phyloP scores from a whole-genome alignment of 2,329 filamentous ascomycete species.

The Thelonectria blattea region DNA sequence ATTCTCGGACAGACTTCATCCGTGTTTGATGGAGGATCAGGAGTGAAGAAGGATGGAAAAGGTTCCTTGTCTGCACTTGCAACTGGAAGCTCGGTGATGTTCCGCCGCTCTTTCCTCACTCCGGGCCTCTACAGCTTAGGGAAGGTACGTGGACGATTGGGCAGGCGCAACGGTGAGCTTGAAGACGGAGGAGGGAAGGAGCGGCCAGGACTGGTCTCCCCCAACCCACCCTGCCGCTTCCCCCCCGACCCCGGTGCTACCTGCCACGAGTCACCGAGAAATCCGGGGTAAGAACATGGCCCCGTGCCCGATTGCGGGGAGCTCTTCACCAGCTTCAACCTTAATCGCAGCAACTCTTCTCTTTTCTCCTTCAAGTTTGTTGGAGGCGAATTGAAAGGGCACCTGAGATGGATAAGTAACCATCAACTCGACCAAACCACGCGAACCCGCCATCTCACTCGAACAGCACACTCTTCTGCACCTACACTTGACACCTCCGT shows the following conservation, averaged over 20 bases:
- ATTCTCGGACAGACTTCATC: not conserved
- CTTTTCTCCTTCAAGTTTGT: not conserved
- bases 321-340: not conserved
- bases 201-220: not conserved
- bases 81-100: not conserved
- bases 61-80: not conserved
- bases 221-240: not conserved
- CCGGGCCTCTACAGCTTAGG: too few relatives aligned
- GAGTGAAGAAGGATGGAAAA: not conserved
- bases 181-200: not conserved
- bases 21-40: not conserved
- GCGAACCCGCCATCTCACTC: not conserved
- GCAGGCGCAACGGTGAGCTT: conserved; percentile 4
- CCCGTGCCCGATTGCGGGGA: conserved; percentile 2
- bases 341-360: not conserved
- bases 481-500: not conserved
- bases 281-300: conserved; percentile 4
- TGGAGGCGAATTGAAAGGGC: not conserved
- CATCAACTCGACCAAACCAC: too few relatives aligned
- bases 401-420: not conserved
- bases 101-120: not conserved
- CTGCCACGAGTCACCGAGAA: conserved; percentile 6
- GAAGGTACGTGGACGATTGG: not conserved
- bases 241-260: not conserved
- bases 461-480: not conserved